Percentiles rank a stretch among this genome's conserved stretches.
Evolutionary conservation across 331 rosid genomes (phyloP).

Genomic region (Acacia concinna): DNA sequence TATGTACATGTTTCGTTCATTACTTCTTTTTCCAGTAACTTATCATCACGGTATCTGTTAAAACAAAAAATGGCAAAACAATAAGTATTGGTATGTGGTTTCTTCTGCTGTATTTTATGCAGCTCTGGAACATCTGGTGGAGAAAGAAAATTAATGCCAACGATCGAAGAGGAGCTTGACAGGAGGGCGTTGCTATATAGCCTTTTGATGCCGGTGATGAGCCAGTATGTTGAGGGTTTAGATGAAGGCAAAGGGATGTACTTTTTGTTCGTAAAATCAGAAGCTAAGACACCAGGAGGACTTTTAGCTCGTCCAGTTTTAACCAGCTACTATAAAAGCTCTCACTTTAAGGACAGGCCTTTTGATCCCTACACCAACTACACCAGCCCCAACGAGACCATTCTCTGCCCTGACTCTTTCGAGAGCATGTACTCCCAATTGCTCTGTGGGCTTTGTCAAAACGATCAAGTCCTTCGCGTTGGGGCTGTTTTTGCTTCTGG

Average conservation of each 20-base stretch:
- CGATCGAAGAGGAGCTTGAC: conserved; percentile 50
- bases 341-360: conserved; percentile 39
- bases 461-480: conserved; percentile 44
- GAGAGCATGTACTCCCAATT: conserved; percentile 64
- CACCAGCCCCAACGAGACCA: conserved; percentile 53
- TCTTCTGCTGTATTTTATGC: neutral
- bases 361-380: conserved; percentile 46
- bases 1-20: neutral
- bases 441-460: conserved; percentile 50
- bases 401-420: conserved; percentile 48
- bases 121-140: conserved; percentile 60
- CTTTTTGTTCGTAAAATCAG: conserved; percentile 48
- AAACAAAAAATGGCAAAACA: neutral
- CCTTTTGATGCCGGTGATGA: conserved; percentile 55
- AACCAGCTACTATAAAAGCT: conserved; percentile 52
- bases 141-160: conserved; percentile 57
- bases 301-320: conserved; percentile 53
- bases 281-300: conserved; percentile 51
- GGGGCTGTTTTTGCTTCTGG: conserved; percentile 64
- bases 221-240: conserved; percentile 41
- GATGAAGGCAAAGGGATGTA: conserved; percentile 59
- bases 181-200: conserved; percentile 43
- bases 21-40: neutral
- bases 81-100: neutral
- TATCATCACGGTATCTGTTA: neutral